These are phyloP conservation scores for Acrocalymma vagum DNA, from an alignment of 2,329 filamentous ascomycete genomes.

Conservation along the genomic window DNA sequence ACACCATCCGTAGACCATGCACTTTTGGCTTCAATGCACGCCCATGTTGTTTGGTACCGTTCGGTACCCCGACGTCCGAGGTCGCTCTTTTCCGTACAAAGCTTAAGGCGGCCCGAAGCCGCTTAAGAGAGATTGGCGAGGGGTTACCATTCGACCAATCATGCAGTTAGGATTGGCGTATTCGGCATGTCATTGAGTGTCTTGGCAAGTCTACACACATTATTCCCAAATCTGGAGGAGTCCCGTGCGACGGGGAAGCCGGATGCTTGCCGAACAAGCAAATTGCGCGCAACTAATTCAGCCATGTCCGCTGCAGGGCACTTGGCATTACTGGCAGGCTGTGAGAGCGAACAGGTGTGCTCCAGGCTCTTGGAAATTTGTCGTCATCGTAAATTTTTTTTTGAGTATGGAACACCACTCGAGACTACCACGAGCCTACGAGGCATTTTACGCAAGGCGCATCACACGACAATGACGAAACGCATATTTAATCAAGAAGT, in stretches of 20 bases:
- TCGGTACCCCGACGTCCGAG: constrained; percentile 1
- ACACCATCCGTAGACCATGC: no score
- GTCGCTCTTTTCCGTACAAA: neutral
- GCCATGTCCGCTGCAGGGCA: neutral
- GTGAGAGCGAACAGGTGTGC: no score
- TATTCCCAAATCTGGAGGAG: neutral
- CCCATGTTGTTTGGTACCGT: neutral
- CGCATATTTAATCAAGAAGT: no score
- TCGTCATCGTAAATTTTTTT: no score
- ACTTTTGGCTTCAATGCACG: neutral
- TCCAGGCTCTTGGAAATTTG: no score
- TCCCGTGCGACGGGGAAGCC: neutral
- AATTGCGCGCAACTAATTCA: neutral
- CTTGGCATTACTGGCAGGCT: neutral
- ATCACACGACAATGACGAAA: no score
- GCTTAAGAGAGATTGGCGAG: constrained; percentile 7
- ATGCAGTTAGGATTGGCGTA: constrained; percentile 1
- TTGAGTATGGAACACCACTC: no score
- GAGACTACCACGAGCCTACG: no score
- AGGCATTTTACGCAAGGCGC: no score
- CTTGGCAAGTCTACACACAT: no score
- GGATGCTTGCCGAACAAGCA: neutral
- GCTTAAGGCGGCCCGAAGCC: constrained; percentile 2
- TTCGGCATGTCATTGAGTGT: no score
- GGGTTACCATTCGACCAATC: constrained; percentile 3